Evolutionary conservation across 441 rosid species (phyloP), one percentile per base, ranked within the genome.

Genomic region (Raphanus hybrid): DNA sequence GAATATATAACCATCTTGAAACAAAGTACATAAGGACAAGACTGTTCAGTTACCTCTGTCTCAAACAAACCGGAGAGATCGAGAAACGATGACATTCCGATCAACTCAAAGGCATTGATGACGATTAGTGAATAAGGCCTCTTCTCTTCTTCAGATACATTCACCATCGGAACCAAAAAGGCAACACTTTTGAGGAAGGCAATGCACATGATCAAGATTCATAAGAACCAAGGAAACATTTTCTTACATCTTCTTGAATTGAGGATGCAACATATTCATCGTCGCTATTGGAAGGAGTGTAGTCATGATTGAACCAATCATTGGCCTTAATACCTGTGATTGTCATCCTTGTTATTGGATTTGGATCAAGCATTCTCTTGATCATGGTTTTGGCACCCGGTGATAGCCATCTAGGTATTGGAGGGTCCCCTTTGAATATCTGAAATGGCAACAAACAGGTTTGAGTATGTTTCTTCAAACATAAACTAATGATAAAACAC

Each of bases 1-100:
- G 8, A 61, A 29, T 15, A 54, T 5, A 61, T n/a, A 12, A 54
- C 10, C 27, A 32, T 37, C 27, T 52, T 74, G 65, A 57, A 23
- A 39, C 71, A 54, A 15, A 58, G 65, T 41, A 61, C 23, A 43
- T 3, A 9, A 41, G 20, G 67, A 57, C 18, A 77, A 69, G 58
- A 59, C 50, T 50, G 62, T 23, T 45, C 20, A 4, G 3, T 6
- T 75, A 93, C 98, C 94, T 91, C 98, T 80, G 86, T 79, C 82
- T 93, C 98, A 32, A 93, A 93, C 83, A 93, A 90, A 71, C 98
- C 97, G 4, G 98, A 93, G 68, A 93, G 94, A 78, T 93, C 97
- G 2, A 93, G 89, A 83, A 85, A 88, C 5, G 96, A 91, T 5
- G 98, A 91, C 98, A 93, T 93, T 79, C 98, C 96, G 12, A 93